These are phyloP conservation scores for Evernia prunastri DNA, from an alignment of 495 filamentous ascomycete genomes.

Conservation along the genomic window DNA sequence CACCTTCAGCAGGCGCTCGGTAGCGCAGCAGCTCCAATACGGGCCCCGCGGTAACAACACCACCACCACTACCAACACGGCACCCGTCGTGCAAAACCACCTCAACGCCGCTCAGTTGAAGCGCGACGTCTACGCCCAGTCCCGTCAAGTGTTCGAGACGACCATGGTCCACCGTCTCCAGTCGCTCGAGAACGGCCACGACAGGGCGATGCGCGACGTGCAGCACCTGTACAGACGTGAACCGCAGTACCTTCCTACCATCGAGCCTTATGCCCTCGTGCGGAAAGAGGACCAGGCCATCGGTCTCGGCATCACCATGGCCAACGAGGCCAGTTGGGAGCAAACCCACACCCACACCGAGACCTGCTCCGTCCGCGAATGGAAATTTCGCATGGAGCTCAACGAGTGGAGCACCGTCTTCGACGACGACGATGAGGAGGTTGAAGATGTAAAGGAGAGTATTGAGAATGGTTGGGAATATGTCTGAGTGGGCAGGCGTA, in stretches of 20 bases:
- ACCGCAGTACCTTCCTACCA: neutral
- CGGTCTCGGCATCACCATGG: neutral
- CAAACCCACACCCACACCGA: neutral
- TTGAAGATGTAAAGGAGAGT: neutral
- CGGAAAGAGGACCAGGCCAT: neutral
- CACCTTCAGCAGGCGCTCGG: neutral
- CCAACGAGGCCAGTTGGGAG: neutral
- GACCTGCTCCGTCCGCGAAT: neutral
- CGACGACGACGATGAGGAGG: neutral
- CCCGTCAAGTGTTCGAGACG: neutral
- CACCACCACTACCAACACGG: too few species aligned
- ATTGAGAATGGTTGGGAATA: neutral
- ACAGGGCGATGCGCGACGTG: neutral
- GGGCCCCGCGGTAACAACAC: neutral
- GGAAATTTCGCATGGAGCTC: neutral
- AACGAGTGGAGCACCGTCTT: neutral
- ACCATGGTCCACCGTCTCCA: neutral
- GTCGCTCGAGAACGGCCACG: neutral
- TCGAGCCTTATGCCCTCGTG: neutral
- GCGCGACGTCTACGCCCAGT: neutral
- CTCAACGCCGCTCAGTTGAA: neutral
- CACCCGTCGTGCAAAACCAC: neutral
- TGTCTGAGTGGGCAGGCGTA: neutral
- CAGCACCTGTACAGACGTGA: neutral
- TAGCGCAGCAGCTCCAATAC: neutral